Percentiles rank a stretch among this genome's conserved stretches.
Conservation (phyloP, 495 filamentous ascomycete genomes). For the Cryomyces antarcticus region DNA sequence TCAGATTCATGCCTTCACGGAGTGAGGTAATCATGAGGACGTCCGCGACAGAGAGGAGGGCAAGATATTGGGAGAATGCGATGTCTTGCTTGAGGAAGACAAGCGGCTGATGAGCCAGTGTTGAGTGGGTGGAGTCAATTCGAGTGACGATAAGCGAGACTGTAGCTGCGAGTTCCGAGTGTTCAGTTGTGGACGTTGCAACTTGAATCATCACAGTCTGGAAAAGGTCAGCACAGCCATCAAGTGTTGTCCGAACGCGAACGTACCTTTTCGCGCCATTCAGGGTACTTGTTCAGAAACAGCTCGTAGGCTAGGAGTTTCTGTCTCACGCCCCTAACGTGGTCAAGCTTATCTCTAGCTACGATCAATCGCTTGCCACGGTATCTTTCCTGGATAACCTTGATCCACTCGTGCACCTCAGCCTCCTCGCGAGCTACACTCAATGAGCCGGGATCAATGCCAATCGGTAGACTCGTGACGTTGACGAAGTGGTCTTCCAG, state of each 20-base stretch:
- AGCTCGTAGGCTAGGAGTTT: slow-evolving; percentile 84
- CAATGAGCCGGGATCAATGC: slow-evolving; percentile 65
- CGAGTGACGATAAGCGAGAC: slow-evolving; percentile 83
- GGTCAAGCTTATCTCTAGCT: slow-evolving; percentile 79
- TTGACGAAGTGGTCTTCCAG: slow-evolving; percentile 87
- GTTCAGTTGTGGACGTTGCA: slow-evolving; percentile 69
- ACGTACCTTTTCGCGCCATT: slow-evolving; percentile 56
- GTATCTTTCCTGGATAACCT: slow-evolving; percentile 58
- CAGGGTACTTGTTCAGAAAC: slow-evolving; percentile 79
- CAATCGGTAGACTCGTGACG: slow-evolving; percentile 53
- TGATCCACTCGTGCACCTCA: slow-evolving; percentile 58
- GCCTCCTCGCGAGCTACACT: slow-evolving; percentile 46
- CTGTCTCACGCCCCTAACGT: slow-evolving; percentile 72
- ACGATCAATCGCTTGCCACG: slow-evolving; percentile 75
- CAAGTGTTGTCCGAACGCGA: not conserved
- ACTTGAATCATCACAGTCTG: slow-evolving; percentile 78
- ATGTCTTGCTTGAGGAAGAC: slow-evolving; percentile 94
- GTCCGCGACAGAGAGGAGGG: slow-evolving; percentile 70
- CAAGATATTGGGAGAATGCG: slow-evolving; percentile 72
- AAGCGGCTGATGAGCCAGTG: slow-evolving; percentile 69
- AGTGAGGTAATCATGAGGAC: slow-evolving; percentile 81
- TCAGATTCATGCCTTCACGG: slow-evolving; percentile 89
- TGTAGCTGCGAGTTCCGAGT: slow-evolving; percentile 64
- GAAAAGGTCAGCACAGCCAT: not conserved
- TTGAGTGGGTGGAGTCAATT: slow-evolving; percentile 75